A percentile compares a stretch with the other conserved stretches of the same genome.
Conservation (phyloP, 495 filamentous ascomycete species). For the Penicillium verhagenii region DNA sequence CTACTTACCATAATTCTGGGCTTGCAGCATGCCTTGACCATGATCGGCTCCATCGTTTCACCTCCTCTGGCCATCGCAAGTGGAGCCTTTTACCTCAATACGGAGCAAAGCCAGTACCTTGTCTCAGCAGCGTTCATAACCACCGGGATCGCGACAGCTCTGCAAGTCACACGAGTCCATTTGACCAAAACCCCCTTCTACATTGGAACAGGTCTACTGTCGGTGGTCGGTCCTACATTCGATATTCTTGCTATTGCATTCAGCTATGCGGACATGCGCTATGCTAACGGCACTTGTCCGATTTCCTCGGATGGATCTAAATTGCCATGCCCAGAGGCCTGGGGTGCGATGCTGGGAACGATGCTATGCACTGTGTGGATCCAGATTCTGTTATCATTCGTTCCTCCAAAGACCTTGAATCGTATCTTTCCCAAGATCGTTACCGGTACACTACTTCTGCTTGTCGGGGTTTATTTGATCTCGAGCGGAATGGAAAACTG, state of each 20-base stretch:
- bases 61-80: slow-evolving; percentile 74
- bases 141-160: slow-evolving; percentile 70
- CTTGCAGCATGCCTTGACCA: slow-evolving; percentile 61
- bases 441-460: slow-evolving; percentile 71
- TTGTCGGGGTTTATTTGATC: slow-evolving; percentile 72
- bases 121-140: slow-evolving; percentile 84
- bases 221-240: slow-evolving; percentile 80
- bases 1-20: slow-evolving; percentile 67
- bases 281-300: slow-evolving; percentile 71
- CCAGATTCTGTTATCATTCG: slow-evolving; percentile 33
- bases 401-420: slow-evolving; percentile 59
- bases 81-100: slow-evolving; percentile 60
- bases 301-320: slow-evolving; percentile 56
- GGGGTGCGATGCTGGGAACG: slow-evolving; percentile 81
- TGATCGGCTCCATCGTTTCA: slow-evolving; percentile 61
- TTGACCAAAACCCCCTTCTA: slow-evolving; percentile 74
- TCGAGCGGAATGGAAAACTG: slow-evolving; percentile 72
- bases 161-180: slow-evolving; percentile 81
- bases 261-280: slow-evolving; percentile 74
- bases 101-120: slow-evolving; percentile 65
- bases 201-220: slow-evolving; percentile 78
- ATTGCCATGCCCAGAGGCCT: slow-evolving; percentile 75
- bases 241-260: slow-evolving; percentile 75
- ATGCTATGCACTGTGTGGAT: slow-evolving; percentile 51
- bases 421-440: slow-evolving; percentile 80